Conservation (phyloP, 257 asterid genomes). For the Lithospermum erythrorhizon region DNA sequence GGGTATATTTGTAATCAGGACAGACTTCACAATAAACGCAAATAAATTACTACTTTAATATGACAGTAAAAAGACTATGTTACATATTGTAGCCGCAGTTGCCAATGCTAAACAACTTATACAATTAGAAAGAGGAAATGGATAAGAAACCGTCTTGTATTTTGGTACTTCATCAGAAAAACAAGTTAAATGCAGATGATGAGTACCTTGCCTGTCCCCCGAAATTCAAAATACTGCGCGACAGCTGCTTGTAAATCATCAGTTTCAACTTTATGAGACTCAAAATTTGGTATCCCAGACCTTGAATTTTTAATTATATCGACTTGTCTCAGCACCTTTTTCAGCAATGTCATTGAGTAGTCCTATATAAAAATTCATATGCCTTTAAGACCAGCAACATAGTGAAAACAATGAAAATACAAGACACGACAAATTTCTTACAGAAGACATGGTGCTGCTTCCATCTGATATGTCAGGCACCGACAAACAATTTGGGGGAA, state of each 20-base stretch:
- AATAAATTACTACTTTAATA: not conserved
- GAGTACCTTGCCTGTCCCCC: constrained; percentile 94
- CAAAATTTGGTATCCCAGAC: constrained; percentile 83
- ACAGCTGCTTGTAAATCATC: constrained; percentile 81
- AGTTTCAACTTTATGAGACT: constrained; percentile 76
- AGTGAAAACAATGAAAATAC: constrained; percentile 4
- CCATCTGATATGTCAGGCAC: constrained; percentile 98
- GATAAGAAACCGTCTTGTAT: not conserved
- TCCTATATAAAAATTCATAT: constrained; percentile 45
- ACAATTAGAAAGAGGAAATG: not conserved
- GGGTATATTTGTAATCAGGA: not conserved
- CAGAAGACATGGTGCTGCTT: constrained; percentile 75
- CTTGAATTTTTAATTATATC: constrained; percentile 85
- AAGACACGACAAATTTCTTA: constrained; percentile 23
- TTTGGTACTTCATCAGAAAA: not conserved
- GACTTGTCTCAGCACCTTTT: constrained; percentile 69
- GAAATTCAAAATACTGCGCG: constrained; percentile 64
- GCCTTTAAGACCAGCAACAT: constrained; percentile 19
- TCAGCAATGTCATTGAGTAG: constrained; percentile 73
- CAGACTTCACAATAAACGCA: not conserved
- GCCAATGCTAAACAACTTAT: not conserved
- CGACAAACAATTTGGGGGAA: constrained; percentile 96
- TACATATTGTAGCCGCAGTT: not conserved
- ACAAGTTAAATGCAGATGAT: constrained; percentile 4
- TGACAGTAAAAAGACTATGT: not conserved